Evolutionary conservation across 75 land plant genomes (phyloP).

Genomic region (Pinus taeda): DNA sequence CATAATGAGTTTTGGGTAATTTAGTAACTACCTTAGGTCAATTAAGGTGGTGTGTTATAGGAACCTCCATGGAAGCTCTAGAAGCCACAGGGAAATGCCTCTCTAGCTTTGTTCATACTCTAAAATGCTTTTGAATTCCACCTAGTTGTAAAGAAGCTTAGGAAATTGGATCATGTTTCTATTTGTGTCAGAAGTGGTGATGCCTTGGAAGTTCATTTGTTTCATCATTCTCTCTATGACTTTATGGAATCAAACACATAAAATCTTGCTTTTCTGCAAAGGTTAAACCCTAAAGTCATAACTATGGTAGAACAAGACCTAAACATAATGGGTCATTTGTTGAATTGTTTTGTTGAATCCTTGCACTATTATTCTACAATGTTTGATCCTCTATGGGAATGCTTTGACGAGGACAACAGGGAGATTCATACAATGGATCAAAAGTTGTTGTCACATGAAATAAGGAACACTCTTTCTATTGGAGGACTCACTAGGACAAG

Average conservation of each 20-base stretch:
- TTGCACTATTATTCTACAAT: conserved; percentile 62
- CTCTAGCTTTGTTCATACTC: conserved; percentile 41
- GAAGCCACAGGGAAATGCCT: conserved; percentile 48
- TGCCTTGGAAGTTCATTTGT: conserved; percentile 59
- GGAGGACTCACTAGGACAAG: conserved; percentile 51
- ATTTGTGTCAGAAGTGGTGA: conserved; percentile 30
- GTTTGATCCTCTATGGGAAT: conserved; percentile 50
- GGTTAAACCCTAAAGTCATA: conserved; percentile 33
- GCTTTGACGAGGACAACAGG: conserved; percentile 11
- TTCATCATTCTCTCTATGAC: conserved; percentile 62
- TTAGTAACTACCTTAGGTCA: no score
- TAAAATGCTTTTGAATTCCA: conserved; percentile 57
- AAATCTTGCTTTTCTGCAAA: conserved; percentile 27
- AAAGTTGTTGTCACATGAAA: conserved; percentile 61
- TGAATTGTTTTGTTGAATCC: conserved; percentile 43
- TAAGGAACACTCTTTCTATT: conserved; percentile 59
- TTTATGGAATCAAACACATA: conserved; percentile 50
- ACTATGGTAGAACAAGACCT: conserved; percentile 56
- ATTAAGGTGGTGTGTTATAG: conserved; percentile 5
- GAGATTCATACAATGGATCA: conserved; percentile 62
- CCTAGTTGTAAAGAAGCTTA: conserved; percentile 29
- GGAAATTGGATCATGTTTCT: conserved; percentile 17
- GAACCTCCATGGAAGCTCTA: conserved; percentile 45
- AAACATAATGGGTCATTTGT: conserved; percentile 21
- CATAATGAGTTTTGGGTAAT: no score